Percentiles rank a stretch among this genome's conserved stretches.
Evolutionary conservation across 2,329 filamentous ascomycete genomes (phyloP).

Genomic region (Dichotomopilus funicola): DNA sequence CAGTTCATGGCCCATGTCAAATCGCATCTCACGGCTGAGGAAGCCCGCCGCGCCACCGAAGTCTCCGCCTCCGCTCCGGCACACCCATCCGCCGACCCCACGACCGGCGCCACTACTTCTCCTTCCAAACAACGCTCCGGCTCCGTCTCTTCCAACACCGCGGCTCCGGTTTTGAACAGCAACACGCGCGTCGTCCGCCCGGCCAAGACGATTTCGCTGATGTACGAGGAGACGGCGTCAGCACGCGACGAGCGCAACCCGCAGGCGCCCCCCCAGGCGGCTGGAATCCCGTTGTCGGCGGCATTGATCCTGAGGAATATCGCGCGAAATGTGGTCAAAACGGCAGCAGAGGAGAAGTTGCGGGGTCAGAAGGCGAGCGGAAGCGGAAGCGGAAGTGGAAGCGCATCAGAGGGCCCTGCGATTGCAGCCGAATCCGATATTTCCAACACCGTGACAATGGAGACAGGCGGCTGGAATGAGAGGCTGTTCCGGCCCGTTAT

Average conservation of each 20-base stretch:
- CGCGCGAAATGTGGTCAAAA: constrained; percentile 60
- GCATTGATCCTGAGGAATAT: constrained; percentile 74
- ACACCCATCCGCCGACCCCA: not conserved
- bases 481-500: constrained; percentile 60
- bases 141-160: not conserved
- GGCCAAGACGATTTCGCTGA: constrained; percentile 48
- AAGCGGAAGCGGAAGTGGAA: constrained; percentile 26
- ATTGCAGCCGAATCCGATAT: not conserved
- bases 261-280: constrained; percentile 55
- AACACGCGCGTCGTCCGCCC: constrained; percentile 41
- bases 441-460: not conserved
- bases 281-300: constrained; percentile 71
- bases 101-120: constrained; percentile 1
- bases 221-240: constrained; percentile 50
- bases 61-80: not conserved
- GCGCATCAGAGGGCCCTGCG: not conserved
- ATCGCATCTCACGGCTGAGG: constrained; percentile 45
- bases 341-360: constrained; percentile 50
- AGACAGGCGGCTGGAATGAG: constrained; percentile 55
- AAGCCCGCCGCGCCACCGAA: constrained; percentile 18
- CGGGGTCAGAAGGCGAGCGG: constrained; percentile 30
- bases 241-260: constrained; percentile 53
- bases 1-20: constrained; percentile 60
- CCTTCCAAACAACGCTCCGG: not conserved
- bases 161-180: not conserved